phyloP scores from a whole-genome alignment of 257 asterid species.

The Solanum medicagineum region DNA sequence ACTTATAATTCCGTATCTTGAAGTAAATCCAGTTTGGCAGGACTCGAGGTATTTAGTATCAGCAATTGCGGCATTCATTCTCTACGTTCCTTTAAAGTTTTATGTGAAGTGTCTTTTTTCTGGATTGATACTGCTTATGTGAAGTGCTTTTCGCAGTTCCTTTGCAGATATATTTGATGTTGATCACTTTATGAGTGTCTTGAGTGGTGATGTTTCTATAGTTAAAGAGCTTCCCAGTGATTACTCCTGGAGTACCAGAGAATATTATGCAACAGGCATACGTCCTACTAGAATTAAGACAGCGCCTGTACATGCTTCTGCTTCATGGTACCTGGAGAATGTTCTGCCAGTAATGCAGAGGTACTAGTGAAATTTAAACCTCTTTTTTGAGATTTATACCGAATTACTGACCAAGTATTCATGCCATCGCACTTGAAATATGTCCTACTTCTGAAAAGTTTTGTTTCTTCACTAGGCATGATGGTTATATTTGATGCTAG shows the following conservation, averaged over 20 bases:
- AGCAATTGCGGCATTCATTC: not conserved
- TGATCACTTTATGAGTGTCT: conserved; percentile 21
- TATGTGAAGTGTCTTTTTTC: not conserved
- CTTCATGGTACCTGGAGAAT: conserved; percentile 30
- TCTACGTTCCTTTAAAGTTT: not conserved
- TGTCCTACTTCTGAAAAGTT: not conserved
- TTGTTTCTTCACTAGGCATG: not conserved
- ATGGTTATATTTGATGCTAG: not conserved
- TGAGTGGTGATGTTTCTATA: conserved; percentile 19
- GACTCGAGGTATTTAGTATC: conserved; percentile 19
- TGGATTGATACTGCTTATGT: not conserved
- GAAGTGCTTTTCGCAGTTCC: conserved; percentile 11
- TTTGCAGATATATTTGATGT: conserved; percentile 33
- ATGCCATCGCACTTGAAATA: not conserved
- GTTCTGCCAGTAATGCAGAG: conserved; percentile 32
- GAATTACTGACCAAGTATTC: not conserved
- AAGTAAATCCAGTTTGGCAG: conserved; percentile 40
- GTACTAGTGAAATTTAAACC: conserved; percentile 5
- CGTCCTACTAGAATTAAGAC: conserved; percentile 31
- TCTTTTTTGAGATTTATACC: not conserved
- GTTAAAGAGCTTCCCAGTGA: conserved; percentile 25
- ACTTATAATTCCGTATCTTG: conserved; percentile 31
- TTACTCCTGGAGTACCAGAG: conserved; percentile 36
- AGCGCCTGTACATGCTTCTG: conserved; percentile 40
- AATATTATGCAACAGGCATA: conserved; percentile 40